Conservation (phyloP, 225 moss, liverwort and hornwort genomes). For the Neckera pumila region DNA sequence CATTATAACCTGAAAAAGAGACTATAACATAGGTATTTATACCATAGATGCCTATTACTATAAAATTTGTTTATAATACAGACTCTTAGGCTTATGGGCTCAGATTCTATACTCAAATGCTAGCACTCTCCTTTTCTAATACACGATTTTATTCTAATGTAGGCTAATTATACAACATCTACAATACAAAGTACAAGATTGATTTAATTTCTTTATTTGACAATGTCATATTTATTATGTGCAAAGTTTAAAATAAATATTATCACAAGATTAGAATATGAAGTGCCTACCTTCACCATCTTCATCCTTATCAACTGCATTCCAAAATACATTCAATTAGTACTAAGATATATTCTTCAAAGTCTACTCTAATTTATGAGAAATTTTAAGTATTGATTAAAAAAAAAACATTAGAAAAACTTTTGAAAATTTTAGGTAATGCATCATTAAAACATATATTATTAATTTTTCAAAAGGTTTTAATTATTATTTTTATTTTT, state of each 20-base stretch:
- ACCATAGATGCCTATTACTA: too few relatives aligned
- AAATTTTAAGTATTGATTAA: background rate
- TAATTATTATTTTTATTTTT: background rate
- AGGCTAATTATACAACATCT: background rate
- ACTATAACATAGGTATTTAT: too few relatives aligned
- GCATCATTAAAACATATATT: background rate
- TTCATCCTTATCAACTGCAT: constrained; percentile 63
- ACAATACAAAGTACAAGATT: background rate
- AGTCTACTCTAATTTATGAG: background rate
- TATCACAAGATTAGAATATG: background rate
- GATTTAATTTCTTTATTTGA: background rate
- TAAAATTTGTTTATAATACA: too few relatives aligned
- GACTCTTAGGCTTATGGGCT: too few relatives aligned
- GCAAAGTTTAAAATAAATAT: background rate
- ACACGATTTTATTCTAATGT: too few relatives aligned
- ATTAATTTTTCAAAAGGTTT: background rate
- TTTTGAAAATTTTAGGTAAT: too few relatives aligned
- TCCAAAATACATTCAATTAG: background rate
- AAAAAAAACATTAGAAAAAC: fast-evolving
- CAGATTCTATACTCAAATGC: too few relatives aligned
- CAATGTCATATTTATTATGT: background rate
- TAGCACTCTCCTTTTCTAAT: too few relatives aligned
- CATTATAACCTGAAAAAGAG: too few relatives aligned
- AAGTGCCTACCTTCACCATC: constrained; percentile 54
- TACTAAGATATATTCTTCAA: background rate